Percentiles rank a stretch among this genome's conserved stretches.
Conservation (phyloP, 176 grass and related monocot genomes). For the Chrysopogon serrulatus region DNA sequence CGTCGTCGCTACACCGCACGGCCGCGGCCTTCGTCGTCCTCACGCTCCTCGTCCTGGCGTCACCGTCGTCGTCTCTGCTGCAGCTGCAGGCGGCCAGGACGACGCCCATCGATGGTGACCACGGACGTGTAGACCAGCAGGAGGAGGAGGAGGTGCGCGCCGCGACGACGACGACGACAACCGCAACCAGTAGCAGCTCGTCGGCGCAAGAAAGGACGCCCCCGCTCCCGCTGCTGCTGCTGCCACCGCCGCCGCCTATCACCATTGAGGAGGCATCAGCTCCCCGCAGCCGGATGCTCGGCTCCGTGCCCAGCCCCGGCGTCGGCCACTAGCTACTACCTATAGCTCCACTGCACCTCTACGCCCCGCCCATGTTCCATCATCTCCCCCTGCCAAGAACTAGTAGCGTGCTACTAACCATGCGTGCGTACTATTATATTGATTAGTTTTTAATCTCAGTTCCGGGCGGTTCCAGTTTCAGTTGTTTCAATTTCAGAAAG, state of each 20-base stretch:
- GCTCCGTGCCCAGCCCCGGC: conserved; percentile 61
- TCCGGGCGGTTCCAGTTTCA: neutral
- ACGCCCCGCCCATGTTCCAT: neutral
- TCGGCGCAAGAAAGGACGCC: neutral
- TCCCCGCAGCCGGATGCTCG: conserved; percentile 24
- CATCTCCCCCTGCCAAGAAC: neutral
- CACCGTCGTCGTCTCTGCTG: neutral
- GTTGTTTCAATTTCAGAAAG: neutral
- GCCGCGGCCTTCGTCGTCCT: neutral
- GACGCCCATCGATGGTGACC: neutral
- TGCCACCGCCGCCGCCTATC: neutral
- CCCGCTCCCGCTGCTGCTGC: neutral
- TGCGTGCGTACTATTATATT: neutral
- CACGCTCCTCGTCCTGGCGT: neutral
- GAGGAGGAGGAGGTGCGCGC: neutral
- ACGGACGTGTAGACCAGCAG: neutral
- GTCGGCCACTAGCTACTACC: conserved; percentile 42
- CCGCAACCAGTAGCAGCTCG: neutral
- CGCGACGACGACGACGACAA: neutral
- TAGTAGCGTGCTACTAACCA: neutral
- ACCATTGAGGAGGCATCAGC: neutral
- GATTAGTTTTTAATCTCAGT: neutral
- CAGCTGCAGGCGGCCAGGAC: neutral
- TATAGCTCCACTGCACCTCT: no score
- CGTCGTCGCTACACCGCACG: neutral